Evolutionary conservation across 116 monocot species (phyloP).

Genomic region (Cymodocea nodosa): DNA sequence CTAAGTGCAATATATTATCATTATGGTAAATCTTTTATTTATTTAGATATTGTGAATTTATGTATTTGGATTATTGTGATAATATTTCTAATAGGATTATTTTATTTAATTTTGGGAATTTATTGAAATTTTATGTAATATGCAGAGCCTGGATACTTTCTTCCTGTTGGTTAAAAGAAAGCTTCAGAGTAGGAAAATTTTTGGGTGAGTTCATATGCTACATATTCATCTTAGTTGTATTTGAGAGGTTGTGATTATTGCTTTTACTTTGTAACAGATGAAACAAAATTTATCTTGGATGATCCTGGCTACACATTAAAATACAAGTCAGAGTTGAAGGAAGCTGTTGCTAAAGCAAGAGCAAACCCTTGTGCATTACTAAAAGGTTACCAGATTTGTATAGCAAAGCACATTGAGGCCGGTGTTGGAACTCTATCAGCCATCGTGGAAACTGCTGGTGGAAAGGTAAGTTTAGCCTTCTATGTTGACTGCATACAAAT

Average conservation of each 20-base stretch:
- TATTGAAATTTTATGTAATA: background rate
- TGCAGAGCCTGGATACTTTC: conserved; percentile 75
- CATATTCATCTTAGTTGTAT: background rate
- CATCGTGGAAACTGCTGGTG: conserved; percentile 57
- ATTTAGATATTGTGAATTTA: no score
- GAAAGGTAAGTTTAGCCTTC: no score
- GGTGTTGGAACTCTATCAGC: conserved; percentile 31
- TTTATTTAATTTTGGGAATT: background rate
- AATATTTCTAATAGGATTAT: background rate
- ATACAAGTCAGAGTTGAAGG: conserved; percentile 44
- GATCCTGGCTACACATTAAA: conserved; percentile 50
- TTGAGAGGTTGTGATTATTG: background rate
- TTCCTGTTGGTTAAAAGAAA: conserved; percentile 59
- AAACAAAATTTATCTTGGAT: conserved; percentile 43
- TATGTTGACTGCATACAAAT: no score
- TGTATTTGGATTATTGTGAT: no score
- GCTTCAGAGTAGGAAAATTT: conserved; percentile 49
- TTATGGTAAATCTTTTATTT: no score
- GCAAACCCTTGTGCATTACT: conserved; percentile 44
- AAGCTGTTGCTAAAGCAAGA: conserved; percentile 54
- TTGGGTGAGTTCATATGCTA: conserved; percentile 26
- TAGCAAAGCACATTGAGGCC: conserved; percentile 60
- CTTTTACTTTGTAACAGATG: conserved; percentile 15
- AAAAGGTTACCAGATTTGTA: conserved; percentile 43
- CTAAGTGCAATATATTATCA: no score